A percentile compares a stretch with the other conserved stretches of the same genome.
phyloP scores from a whole-genome alignment of 1,284 basidiomycete genomes.

The Sanghuangporus sanghuang region DNA sequence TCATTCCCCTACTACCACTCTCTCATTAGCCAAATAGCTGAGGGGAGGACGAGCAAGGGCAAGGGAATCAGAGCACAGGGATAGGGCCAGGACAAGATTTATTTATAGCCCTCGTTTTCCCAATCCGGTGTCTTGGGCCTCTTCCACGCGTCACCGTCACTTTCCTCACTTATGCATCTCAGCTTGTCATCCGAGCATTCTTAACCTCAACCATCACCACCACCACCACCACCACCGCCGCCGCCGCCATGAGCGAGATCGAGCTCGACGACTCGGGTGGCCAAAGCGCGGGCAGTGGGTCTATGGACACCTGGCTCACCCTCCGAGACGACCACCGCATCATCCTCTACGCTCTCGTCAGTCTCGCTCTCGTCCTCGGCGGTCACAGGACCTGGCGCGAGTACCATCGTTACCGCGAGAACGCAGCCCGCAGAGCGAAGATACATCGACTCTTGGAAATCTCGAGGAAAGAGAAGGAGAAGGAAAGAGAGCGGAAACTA shows the following conservation, averaged over 20 bases:
- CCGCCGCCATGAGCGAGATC: neutral
- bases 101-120: neutral
- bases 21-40: neutral
- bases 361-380: constrained; percentile 12
- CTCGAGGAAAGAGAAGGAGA: constrained; percentile 12
- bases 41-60: neutral
- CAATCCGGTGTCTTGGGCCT: neutral
- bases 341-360: constrained; percentile 12
- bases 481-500: neutral
- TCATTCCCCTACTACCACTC: neutral
- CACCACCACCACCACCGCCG: neutral
- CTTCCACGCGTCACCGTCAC: neutral
- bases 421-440: constrained; percentile 7
- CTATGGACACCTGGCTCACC: neutral
- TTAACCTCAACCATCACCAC: neutral
- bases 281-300: neutral
- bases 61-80: neutral
- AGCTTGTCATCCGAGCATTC: neutral
- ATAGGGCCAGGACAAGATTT: neutral
- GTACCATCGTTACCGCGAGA: constrained; percentile 10
- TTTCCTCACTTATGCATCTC: neutral
- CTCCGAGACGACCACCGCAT: constrained; percentile 15
- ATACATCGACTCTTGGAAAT: constrained; percentile 6
- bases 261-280: neutral
- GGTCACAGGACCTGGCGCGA: constrained; percentile 13